phyloP scores from a whole-genome alignment of 2,329 filamentous ascomycete species.

The Chaetomiaceae sp. region DNA sequence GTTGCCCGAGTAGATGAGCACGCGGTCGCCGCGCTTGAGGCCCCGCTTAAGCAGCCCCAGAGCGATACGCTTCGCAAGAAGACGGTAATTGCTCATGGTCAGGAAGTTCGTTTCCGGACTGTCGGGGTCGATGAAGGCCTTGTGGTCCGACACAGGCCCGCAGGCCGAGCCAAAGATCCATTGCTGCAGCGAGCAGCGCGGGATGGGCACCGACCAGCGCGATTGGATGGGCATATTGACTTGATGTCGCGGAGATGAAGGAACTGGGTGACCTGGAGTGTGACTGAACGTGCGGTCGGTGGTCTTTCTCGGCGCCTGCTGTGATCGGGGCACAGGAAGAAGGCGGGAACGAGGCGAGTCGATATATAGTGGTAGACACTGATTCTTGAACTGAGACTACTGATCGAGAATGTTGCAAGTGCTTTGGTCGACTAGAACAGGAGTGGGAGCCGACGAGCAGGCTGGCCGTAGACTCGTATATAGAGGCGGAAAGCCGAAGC shows the following conservation, averaged over 20 bases:
- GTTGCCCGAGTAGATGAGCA: slow-evolving; percentile 69
- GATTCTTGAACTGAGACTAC: too few species aligned
- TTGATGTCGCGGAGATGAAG: background rate
- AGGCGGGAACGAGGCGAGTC: too few species aligned
- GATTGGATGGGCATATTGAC: slow-evolving; percentile 42
- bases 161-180: slow-evolving; percentile 49
- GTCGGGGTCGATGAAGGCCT: slow-evolving; percentile 57
- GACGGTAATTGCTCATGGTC: slow-evolving; percentile 57
- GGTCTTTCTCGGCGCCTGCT: too few species aligned
- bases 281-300: too few species aligned
- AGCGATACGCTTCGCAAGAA: slow-evolving; percentile 67
- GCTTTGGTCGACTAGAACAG: too few species aligned
- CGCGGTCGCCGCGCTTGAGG: slow-evolving; percentile 60
- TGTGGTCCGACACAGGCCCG: slow-evolving; percentile 37
- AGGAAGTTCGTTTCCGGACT: slow-evolving; percentile 61
- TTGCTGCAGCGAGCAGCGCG: slow-evolving; percentile 45
- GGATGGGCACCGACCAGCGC: slow-evolving; percentile 40
- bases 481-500: too few species aligned
- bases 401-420: too few species aligned
- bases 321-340: too few species aligned
- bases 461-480: too few species aligned
- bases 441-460: too few species aligned
- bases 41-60: slow-evolving; percentile 59
- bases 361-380: too few species aligned
- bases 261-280: too few species aligned